Conservation (phyloP, 495 filamentous ascomycete genomes). For the Neurospora sp. region DNA sequence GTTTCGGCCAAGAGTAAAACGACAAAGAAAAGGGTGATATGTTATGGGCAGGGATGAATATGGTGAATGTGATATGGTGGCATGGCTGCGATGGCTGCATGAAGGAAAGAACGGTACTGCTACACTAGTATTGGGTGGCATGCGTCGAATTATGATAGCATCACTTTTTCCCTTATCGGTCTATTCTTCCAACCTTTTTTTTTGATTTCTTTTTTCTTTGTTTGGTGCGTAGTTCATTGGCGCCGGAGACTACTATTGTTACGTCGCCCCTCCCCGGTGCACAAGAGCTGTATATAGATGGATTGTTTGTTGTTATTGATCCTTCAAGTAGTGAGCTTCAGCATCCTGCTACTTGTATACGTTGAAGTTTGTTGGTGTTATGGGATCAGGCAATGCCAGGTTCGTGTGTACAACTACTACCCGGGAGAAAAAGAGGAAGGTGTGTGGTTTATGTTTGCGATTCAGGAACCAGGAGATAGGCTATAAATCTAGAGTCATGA, state of each 20-base stretch:
- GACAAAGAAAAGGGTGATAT: neutral
- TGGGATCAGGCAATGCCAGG: neutral
- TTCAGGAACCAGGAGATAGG: neutral
- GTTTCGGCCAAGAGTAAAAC: constrained; percentile 87
- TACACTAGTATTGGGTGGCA: neutral
- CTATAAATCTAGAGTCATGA: neutral
- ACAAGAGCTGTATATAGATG: constrained; percentile 4
- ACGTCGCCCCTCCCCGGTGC: neutral
- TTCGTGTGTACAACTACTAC: neutral
- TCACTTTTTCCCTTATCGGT: neutral
- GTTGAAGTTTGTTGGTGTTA: neutral
- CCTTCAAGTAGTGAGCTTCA: neutral
- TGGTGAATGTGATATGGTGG: neutral
- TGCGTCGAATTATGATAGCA: neutral
- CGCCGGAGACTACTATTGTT: neutral
- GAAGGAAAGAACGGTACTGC: neutral
- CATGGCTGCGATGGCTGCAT: neutral
- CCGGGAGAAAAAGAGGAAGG: neutral
- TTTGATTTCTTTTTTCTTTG: neutral
- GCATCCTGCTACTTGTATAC: neutral
- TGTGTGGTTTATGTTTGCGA: neutral
- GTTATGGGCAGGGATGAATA: neutral
- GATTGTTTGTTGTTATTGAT: neutral
- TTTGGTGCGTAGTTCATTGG: neutral
- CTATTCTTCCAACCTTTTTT: neutral